Conservation (phyloP, 345 rosid genomes). For the Eucalyptus camaldulensis region DNA sequence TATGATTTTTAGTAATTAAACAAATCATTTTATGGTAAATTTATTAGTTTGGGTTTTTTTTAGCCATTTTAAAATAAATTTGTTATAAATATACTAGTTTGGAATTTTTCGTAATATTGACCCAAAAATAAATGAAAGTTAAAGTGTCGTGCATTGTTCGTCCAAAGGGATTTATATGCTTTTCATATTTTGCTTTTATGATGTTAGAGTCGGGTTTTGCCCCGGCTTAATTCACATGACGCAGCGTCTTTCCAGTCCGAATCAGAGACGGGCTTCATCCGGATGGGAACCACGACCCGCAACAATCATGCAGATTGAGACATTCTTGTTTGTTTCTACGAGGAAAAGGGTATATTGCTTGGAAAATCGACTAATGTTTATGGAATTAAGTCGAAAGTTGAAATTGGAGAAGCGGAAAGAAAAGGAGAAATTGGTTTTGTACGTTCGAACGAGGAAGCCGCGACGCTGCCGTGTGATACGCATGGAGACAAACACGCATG, state of each 20-base stretch:
- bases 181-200: rapidly evolving
- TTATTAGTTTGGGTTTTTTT: rapidly evolving
- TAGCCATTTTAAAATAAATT: no score
- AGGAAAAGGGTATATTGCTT: not conserved
- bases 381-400: not conserved
- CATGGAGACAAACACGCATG: not conserved
- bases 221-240: not conserved
- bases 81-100: rapidly evolving
- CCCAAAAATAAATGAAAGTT: not conserved
- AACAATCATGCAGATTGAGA: not conserved
- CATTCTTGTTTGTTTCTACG: not conserved
- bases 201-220: rapidly evolving
- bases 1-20: rapidly evolving
- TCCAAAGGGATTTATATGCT: not conserved
- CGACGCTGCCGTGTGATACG: not conserved
- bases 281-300: not conserved
- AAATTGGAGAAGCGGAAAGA: not conserved
- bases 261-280: not conserved
- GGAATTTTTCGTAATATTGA: rapidly evolving
- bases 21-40: rapidly evolving
- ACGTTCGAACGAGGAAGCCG: not conserved
- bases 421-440: not conserved
- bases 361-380: not conserved
- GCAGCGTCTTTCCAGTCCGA: rapidly evolving
- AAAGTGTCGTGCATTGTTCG: not conserved